Base-by-base conservation (phyloP, 2,329 filamentous ascomycete genomes). In the Pseudogymnoascus pannorum region DNA sequence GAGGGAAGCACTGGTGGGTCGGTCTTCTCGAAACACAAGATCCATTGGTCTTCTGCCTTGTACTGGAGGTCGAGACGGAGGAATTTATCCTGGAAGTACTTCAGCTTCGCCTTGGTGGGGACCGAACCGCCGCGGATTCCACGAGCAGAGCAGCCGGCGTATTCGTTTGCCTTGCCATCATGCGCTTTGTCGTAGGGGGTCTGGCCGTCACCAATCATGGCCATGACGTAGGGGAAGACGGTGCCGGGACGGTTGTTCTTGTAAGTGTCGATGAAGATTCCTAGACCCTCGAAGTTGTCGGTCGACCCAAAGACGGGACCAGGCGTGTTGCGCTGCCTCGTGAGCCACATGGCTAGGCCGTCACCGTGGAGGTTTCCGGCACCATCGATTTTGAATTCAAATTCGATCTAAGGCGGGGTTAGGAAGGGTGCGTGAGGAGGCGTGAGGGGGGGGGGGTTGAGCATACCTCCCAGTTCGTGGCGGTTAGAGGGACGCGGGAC, bases 191-290 rank as follows among this genome's bases (percentile, higher is more conserved):
- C 92, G 77, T 99, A 99, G 12, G 80, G 74, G 5, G 88, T 96
- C 72, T 91, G 80, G 64, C 94, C 93, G 74, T 99, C 94, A 63
- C 94, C 94, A 68, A 92, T 81, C 94, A 97, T 97, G 65, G 92
- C 93, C 92, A 97, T 97, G 70, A 99, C 88, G 72, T 96, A 97
- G 58, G 94, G 94, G 77, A 99, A 99, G 54, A 96, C 89, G 42
- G 91, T 88, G 44, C 94, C 94, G 0, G 94, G 93, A 12, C 94
- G 87, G 79, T 97, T 96, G 80, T 99, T 99, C 86, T 99, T 99
- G 82, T 99, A 99, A 48, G 94, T 99, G 74, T 99, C 94, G 77
- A 99, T 85, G 79, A 74, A 97, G 75, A 99, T 83, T 60, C 92
- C 94, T 54, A 99, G 82, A 4, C 94, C 94, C 74, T 99, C 93